Evolutionary conservation across 2,329 filamentous ascomycete species (phyloP).

Genomic region (Zalaria obscura): DNA sequence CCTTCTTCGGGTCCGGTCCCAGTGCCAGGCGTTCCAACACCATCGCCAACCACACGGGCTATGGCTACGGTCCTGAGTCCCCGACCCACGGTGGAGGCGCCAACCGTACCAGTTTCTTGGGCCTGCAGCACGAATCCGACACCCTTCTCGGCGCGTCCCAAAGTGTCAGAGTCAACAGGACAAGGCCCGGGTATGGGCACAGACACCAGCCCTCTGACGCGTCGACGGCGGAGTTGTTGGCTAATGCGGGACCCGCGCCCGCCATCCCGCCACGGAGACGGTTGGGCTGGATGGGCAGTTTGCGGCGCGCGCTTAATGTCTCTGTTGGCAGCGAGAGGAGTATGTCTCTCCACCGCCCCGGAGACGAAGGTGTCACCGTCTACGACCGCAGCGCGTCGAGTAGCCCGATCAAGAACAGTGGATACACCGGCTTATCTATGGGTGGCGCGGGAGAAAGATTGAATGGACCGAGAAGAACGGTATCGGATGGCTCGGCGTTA

Average conservation of each 20-base stretch:
- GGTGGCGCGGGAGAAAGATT: conserved; percentile 1
- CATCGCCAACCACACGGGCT: background rate
- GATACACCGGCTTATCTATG: background rate
- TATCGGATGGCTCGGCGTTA: conserved; percentile 27
- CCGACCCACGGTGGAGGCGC: conserved; percentile 25
- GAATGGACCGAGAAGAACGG: conserved; percentile 23
- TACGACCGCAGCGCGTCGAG: conserved; percentile 5
- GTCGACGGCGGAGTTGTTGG: conserved; percentile 1
- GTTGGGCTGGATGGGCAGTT: conserved; percentile 16
- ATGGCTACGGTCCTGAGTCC: conserved; percentile 27
- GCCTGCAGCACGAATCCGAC: conserved; percentile 37
- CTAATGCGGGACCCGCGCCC: conserved; percentile 1
- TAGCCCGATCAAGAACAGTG: conserved; percentile 3
- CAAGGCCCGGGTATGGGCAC: no score
- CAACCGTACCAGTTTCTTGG: conserved; percentile 33
- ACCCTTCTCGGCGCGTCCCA: conserved; percentile 27
- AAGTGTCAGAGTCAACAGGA: background rate
- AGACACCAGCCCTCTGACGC: background rate
- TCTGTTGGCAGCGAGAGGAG: conserved; percentile 6
- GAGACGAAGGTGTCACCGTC: background rate
- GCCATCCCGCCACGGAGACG: conserved; percentile 1
- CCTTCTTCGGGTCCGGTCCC: no score
- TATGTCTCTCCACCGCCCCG: conserved; percentile 2
- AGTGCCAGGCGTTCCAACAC: background rate
- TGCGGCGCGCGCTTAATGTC: conserved; percentile 9